These are phyloP conservation scores for Leccinum uliginosum DNA, from an alignment of 768 basidiomycete genomes.

Conservation along the genomic window DNA sequence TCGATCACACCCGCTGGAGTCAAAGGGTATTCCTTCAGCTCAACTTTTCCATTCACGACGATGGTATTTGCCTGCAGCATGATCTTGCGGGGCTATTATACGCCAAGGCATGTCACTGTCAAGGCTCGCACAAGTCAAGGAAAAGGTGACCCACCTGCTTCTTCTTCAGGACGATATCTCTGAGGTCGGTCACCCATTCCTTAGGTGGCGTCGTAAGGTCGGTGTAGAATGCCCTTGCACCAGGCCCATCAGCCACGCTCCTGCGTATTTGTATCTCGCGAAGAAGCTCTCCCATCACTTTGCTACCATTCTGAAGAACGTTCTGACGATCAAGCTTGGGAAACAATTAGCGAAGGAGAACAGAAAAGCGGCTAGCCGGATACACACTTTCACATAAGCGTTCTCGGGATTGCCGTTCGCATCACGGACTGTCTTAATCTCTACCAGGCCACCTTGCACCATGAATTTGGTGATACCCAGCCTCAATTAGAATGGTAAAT, in stretches of 20 bases:
- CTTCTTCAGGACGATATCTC: conserved; percentile 74
- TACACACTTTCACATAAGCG: conserved; percentile 60
- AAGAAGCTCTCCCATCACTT: conserved; percentile 68
- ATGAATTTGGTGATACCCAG: conserved; percentile 82
- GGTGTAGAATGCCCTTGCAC: conserved; percentile 77
- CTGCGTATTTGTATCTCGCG: conserved; percentile 80
- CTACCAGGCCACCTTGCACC: conserved; percentile 64
- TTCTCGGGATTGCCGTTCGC: conserved; percentile 58
- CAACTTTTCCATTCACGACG: conserved; percentile 60
- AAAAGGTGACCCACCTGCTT: conserved; percentile 52
- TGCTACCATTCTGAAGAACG: conserved; percentile 60
- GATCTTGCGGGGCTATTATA: conserved; percentile 68
- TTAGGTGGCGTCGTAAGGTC: conserved; percentile 67
- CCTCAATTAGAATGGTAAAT: conserved; percentile 31
- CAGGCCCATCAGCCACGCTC: conserved; percentile 79
- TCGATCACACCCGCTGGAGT: conserved; percentile 72
- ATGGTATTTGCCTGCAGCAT: conserved; percentile 83
- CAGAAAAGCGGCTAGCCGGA: neutral
- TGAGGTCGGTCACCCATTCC: conserved; percentile 71
- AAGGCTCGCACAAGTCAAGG: neutral
- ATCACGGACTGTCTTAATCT: conserved; percentile 63
- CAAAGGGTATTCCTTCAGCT: conserved; percentile 75
- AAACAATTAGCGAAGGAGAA: neutral
- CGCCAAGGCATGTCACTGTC: neutral
- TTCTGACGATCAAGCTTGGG: conserved; percentile 73